A percentile compares a stretch with the other conserved stretches of the same genome.
Evolutionary conservation across 305 asterid species (phyloP).

Genomic region (Fraxinus paxiana): DNA sequence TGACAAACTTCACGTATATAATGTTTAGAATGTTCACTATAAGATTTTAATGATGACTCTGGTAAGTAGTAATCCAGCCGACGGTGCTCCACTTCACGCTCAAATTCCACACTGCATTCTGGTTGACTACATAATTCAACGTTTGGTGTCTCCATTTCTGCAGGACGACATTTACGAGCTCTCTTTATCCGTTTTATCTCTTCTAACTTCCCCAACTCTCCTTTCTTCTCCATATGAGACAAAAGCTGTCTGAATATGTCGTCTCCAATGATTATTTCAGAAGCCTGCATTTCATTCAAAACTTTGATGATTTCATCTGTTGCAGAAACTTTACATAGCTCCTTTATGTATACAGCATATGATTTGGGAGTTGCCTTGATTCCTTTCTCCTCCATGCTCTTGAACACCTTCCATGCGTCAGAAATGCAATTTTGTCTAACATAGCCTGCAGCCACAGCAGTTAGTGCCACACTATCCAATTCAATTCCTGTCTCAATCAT

Average conservation of each 20-base stretch:
- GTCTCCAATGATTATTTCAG: constrained; percentile 35
- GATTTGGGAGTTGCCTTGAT: constrained; percentile 48
- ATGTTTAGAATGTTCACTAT: constrained; percentile 25
- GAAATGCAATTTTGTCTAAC: constrained; percentile 48
- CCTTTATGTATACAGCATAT: constrained; percentile 49
- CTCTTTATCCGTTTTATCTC: constrained; percentile 35
- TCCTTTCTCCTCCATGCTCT: constrained; percentile 54
- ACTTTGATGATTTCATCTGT: constrained; percentile 52
- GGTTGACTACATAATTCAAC: constrained; percentile 23
- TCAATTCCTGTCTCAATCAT: constrained; percentile 54
- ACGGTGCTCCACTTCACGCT: constrained; percentile 19
- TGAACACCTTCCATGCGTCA: constrained; percentile 58
- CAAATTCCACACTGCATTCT: constrained; percentile 19
- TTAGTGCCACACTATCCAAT: constrained; percentile 57
- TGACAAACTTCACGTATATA: constrained; percentile 36
- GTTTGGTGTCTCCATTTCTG: constrained; percentile 18
- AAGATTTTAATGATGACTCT: constrained; percentile 21
- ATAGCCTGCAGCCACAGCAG: constrained; percentile 60
- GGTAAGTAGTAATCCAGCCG: constrained; percentile 15
- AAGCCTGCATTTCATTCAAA: constrained; percentile 52
- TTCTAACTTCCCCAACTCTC: constrained; percentile 41
- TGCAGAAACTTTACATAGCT: constrained; percentile 55
- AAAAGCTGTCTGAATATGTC: constrained; percentile 36
- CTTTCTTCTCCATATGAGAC: constrained; percentile 51
- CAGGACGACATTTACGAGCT: constrained; percentile 18